These are phyloP conservation scores for Westerdykella aurantiaca DNA, from an alignment of 2,329 filamentous ascomycete species.

Conservation along the genomic window DNA sequence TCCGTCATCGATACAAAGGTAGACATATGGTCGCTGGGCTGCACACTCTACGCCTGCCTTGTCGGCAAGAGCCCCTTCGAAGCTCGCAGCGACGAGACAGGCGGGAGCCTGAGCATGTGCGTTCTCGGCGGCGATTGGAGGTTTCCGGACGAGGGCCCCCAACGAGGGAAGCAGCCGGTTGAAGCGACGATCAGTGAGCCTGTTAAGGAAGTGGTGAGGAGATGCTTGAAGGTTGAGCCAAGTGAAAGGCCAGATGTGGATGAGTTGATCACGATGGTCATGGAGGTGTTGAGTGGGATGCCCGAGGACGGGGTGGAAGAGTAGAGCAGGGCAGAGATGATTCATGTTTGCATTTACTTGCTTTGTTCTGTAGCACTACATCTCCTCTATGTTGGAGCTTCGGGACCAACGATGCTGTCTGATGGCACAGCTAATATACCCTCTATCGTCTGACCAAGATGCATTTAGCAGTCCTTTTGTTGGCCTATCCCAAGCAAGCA, in stretches of 20 bases:
- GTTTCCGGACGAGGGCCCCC: constrained; percentile 77
- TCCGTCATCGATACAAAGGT: constrained; percentile 90
- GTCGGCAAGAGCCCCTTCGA: constrained; percentile 97
- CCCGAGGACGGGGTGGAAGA: constrained; percentile 38
- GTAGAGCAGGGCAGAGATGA: neutral
- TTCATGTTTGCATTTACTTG: neutral
- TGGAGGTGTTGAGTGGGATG: constrained; percentile 61
- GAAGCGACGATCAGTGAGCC: constrained; percentile 65
- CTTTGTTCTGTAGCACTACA: too few relatives aligned
- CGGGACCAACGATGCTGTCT: too few relatives aligned
- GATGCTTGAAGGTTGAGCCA: constrained; percentile 81
- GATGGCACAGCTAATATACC: too few relatives aligned
- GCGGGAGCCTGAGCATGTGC: constrained; percentile 86
- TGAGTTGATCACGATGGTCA: constrained; percentile 73
- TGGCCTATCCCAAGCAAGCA: too few relatives aligned
- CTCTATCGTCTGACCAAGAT: too few relatives aligned
- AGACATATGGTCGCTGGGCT: constrained; percentile 95
- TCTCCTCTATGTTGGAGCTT: too few relatives aligned
- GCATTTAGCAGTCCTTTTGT: too few relatives aligned
- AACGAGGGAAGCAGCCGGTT: constrained; percentile 46
- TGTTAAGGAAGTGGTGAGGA: constrained; percentile 81
- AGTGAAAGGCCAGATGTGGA: constrained; percentile 81
- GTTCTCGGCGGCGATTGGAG: constrained; percentile 92
- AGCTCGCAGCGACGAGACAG: constrained; percentile 90
- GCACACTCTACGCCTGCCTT: constrained; percentile 94